These are phyloP conservation scores for Pythium phragmiticola DNA, from an alignment of 352 stramenopile species.

Conservation along the genomic window DNA sequence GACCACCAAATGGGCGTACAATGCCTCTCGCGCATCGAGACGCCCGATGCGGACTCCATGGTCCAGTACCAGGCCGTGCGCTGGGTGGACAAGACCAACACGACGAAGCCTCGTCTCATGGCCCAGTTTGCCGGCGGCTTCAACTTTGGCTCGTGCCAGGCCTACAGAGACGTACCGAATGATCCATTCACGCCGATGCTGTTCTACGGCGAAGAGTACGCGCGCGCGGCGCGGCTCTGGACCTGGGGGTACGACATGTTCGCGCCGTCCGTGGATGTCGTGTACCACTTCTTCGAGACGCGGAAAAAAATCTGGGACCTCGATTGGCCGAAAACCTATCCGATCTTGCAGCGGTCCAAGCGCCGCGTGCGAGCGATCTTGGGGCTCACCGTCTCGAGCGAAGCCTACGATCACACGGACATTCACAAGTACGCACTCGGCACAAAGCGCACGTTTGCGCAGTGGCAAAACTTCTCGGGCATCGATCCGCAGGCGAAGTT, in stretches of 20 bases:
- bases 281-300: constrained; percentile 73
- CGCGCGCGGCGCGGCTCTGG: constrained; percentile 66
- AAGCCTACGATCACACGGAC: constrained; percentile 73
- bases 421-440: constrained; percentile 62
- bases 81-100: constrained; percentile 59
- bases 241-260: constrained; percentile 81
- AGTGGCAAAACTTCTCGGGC: constrained; percentile 73
- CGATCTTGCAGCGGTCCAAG: constrained; percentile 58
- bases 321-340: constrained; percentile 43
- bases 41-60: constrained; percentile 58
- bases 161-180: constrained; percentile 63
- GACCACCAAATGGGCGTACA: constrained; percentile 65
- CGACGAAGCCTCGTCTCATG: constrained; percentile 62
- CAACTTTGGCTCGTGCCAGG: constrained; percentile 70
- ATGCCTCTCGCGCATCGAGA: constrained; percentile 70
- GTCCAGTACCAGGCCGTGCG: constrained; percentile 64
- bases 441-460: constrained; percentile 69
- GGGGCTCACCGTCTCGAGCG: constrained; percentile 45
- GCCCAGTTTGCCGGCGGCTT: constrained; percentile 73
- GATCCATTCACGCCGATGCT: constrained; percentile 72
- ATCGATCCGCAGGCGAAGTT: constrained; percentile 70
- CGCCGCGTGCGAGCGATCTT: constrained; percentile 61
- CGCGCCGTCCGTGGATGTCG: constrained; percentile 60
- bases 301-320: constrained; percentile 76
- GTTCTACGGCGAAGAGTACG: constrained; percentile 82